Evolutionary conservation across 139 green algal species (phyloP), one percentile per base, ranked within the genome.

Genomic region (Nannochloris sp.): DNA sequence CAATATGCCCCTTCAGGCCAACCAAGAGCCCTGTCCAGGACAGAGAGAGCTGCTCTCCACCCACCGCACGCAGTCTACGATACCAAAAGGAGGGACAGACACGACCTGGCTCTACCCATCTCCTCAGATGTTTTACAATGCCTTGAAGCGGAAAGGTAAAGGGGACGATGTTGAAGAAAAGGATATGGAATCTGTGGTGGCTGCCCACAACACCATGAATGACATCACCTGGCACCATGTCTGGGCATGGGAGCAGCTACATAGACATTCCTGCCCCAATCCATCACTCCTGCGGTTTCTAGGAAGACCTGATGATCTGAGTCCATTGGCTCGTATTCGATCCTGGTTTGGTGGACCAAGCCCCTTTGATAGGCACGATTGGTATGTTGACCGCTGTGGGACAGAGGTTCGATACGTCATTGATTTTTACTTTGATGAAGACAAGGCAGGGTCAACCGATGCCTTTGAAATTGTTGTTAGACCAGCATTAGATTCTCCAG

Each of bases 91-190:
- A 33, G 89, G 89, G 33, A 92, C 88, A 25, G 66, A 80, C 1
- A 50, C 16, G 25, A 95, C 84, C 2, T 97, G 91, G 91, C 29
- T 80, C 0, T 97, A 95, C 61, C 91, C 91, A 6, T 95, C 87
- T 17, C 87, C 91, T 6, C 90, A 96, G 66, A 97, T 97, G 91
- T 95, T 97, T 43, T 97, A 89, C 76, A 97, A 97, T 70, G 85
- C 91, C 0, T 64, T 97, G 48, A 75, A 75, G 58, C 78, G 91
- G n/a, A 97, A 97, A 69, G 86, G 84, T 56, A 97, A 97, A 62
- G 89, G 83, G 13, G 85, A 91, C 8, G 91, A 93, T 67, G 83
- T 96, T 31, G 78, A 73, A 6, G 89, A 96, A 71, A 77, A 89
- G 40, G 87, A 95, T 57, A 95, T 97, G 87, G 88, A 91, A 0